Evolutionary conservation across 306 rosid species (phyloP), one percentile per base, ranked within the genome.

Genomic region (Dryas octopetala): DNA sequence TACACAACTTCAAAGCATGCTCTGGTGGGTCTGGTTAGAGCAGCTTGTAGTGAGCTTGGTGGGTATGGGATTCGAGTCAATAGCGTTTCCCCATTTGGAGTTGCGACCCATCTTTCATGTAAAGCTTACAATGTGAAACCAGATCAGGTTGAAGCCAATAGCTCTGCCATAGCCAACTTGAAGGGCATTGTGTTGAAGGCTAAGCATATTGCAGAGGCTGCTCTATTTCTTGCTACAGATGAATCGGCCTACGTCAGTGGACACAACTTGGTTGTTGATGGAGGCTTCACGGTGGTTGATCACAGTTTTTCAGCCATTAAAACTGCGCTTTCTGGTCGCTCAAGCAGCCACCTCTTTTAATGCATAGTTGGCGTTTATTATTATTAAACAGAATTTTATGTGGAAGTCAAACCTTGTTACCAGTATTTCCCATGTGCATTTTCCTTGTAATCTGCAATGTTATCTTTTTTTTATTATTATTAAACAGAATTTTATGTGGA

Each of bases 41-140:
- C 90, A 3, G 91, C 96, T 0, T 88, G 98, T 23, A 70, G 91
- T 32, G 98, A 95, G 79, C 88, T 95, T 19, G 97, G 98, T 10
- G 89, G 52, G 2, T 66, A 83, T 59, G 97, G 98, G 63, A 95
- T 95, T 16, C 74, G 98, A 70, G 98, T 95, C 13, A 95, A 95
- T 41, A 55, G 91, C 44, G 74, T 95, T 11, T 91, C 98, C 2
- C 98, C 98, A 9, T 91, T 80, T 38, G 98, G 97, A 2, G 88
- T 95, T 2, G 98, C 91, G 0, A 95, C 98, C 4, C 89, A 95
- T 26, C 91, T 95, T 52, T 52, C 95, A 0, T 95, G 98, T 54
- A 47, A 4, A 6, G 81, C 84, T 8, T 88, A 74, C 74, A 79
- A 86, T 61, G 66, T 88, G 76, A 63, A 66, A 6, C 89, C 94